Conservation (phyloP, 768 basidiomycete species). For the Phaeotremella fagi region DNA sequence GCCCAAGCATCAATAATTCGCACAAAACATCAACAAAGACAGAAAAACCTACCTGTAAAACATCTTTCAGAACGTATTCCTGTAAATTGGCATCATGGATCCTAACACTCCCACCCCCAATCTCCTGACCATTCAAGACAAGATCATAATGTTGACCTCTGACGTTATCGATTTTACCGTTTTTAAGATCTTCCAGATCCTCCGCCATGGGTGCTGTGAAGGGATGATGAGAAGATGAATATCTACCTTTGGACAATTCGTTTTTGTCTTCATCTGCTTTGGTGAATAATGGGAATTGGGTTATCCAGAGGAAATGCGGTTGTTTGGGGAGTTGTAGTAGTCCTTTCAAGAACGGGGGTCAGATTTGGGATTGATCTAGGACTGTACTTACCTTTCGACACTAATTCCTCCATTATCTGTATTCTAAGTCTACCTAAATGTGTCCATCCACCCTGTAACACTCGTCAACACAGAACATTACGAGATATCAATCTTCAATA, state of each 20-base stretch:
- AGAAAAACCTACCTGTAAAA: conserved; percentile 64
- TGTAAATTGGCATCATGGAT: conserved; percentile 85
- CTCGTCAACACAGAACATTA: background rate
- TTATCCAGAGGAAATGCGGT: conserved; percentile 90
- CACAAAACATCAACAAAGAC: background rate
- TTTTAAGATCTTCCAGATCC: conserved; percentile 72
- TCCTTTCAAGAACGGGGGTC: conserved; percentile 49
- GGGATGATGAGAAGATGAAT: conserved; percentile 90
- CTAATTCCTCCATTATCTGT: conserved; percentile 63
- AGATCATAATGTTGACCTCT: conserved; percentile 96
- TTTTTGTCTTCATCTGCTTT: conserved; percentile 82
- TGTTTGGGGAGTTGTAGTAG: conserved; percentile 56
- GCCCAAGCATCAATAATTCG: background rate
- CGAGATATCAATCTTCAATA: background rate
- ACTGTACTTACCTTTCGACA: conserved; percentile 55
- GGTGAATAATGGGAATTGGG: conserved; percentile 90
- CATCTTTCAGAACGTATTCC: conserved; percentile 68
- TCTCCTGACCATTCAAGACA: conserved; percentile 86
- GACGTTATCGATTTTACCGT: conserved; percentile 69
- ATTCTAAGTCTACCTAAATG: conserved; percentile 65
- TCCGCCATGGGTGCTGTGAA: conserved; percentile 94
- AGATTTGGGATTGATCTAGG: background rate
- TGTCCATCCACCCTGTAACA: conserved; percentile 74
- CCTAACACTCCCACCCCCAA: conserved; percentile 89
- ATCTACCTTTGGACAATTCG: conserved; percentile 74